These are phyloP conservation scores for Cladosporium colombiae DNA, from an alignment of 2,329 filamentous ascomycete species.

Conservation along the genomic window DNA sequence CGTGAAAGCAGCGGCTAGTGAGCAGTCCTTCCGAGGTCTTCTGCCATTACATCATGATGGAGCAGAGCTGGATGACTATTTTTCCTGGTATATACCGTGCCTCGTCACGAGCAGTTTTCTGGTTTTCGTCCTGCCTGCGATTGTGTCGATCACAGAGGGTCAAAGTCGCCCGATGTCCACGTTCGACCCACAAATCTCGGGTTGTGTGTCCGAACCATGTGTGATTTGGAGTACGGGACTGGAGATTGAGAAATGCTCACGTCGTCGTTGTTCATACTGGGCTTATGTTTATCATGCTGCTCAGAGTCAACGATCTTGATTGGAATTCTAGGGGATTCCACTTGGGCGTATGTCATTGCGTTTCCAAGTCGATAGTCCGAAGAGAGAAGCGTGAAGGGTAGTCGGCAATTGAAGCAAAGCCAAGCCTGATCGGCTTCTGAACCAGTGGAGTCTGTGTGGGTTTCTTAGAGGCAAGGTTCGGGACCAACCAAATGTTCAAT, in stretches of 20 bases:
- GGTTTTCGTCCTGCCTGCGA: not conserved
- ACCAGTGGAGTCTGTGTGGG: not conserved
- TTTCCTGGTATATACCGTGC: not conserved
- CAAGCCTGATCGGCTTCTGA: slow-evolving; percentile 6
- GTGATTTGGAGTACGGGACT: not conserved
- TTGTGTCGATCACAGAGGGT: slow-evolving; percentile 17
- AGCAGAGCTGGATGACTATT: slow-evolving; percentile 4
- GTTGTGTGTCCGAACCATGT: slow-evolving; percentile 2
- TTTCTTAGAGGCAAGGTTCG: not conserved
- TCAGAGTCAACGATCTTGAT: not conserved
- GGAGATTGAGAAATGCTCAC: not conserved
- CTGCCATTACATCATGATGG: slow-evolving; percentile 18
- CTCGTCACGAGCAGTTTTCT: not conserved
- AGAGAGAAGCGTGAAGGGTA: not conserved
- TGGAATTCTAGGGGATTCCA: not conserved
- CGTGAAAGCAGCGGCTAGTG: not conserved
- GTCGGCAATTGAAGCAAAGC: slow-evolving; percentile 1
- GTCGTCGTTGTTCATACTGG: not conserved
- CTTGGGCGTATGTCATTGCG: not conserved
- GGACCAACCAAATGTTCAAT: not conserved
- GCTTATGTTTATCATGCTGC: not conserved
- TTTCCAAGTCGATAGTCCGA: not conserved
- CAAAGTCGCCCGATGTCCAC: slow-evolving; percentile 13
- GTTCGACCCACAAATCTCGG: slow-evolving; percentile 14
- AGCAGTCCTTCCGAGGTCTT: not conserved